Evolutionary conservation across 805 yeast genomes (phyloP).

Genomic region (Teunomyces aglyptinius): DNA sequence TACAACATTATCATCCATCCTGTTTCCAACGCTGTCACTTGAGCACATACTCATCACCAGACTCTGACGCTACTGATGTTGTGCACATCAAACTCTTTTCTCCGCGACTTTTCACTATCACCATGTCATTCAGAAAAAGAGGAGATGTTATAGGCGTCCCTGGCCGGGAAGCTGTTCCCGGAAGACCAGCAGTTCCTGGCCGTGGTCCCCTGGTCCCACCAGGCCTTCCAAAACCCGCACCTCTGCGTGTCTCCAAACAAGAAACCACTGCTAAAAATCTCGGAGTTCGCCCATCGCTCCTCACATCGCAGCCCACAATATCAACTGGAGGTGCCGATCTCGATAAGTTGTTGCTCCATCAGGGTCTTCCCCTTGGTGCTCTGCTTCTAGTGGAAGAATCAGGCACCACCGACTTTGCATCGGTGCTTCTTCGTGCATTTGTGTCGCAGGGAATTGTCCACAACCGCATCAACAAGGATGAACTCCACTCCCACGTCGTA

Average conservation of each 20-base stretch:
- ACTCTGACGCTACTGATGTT: too few species aligned
- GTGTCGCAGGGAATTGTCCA: constrained; percentile 77
- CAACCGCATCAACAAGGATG: constrained; percentile 44
- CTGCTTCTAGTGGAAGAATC: constrained; percentile 74
- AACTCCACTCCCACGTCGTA: constrained; percentile 51
- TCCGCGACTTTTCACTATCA: background rate
- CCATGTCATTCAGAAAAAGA: constrained; percentile 44
- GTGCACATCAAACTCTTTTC: too few species aligned
- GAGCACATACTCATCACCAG: too few species aligned
- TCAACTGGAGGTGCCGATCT: constrained; percentile 80
- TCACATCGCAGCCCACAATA: constrained; percentile 70
- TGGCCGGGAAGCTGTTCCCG: constrained; percentile 3
- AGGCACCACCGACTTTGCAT: constrained; percentile 84
- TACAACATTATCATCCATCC: too few species aligned
- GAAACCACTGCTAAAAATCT: constrained; percentile 3
- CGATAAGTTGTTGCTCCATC: constrained; percentile 73
- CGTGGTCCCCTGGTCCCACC: background rate
- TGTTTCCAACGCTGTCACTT: too few species aligned
- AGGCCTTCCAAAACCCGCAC: background rate
- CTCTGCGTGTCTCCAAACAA: background rate
- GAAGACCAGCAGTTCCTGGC: constrained; percentile 4
- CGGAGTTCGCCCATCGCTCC: constrained; percentile 72
- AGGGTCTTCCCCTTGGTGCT: constrained; percentile 80
- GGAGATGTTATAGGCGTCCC: constrained; percentile 33
- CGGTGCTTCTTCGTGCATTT: constrained; percentile 65